A percentile compares a stretch with the other conserved stretches of the same genome.
Evolutionary conservation across 176 grass and related monocot genomes (phyloP).

Genomic region (Metroxylon sagu): DNA sequence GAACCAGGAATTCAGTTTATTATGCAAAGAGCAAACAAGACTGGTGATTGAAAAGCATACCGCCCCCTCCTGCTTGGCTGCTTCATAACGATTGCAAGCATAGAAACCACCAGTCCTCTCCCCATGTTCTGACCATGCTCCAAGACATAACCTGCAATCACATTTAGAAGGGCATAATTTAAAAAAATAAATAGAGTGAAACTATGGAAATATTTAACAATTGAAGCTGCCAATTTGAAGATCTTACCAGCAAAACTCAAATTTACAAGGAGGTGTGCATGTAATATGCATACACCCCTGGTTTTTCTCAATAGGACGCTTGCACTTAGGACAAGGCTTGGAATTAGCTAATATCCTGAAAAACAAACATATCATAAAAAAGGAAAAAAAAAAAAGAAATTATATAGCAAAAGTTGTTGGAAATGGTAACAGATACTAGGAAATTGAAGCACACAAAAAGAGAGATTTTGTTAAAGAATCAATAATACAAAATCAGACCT

Average conservation of each 20-base stretch:
- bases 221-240: conserved; percentile 2
- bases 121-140: conserved; percentile 10
- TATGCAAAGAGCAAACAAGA: conserved; percentile 8
- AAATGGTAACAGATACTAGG: too few relatives aligned
- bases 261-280: conserved; percentile 17
- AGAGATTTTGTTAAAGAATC: too few relatives aligned
- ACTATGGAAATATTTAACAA: conserved; percentile 13
- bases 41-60: neutral
- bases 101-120: neutral
- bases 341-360: conserved; percentile 25
- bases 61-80: conserved; percentile 15
- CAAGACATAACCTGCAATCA: conserved; percentile 51
- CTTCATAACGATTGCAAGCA: conserved; percentile 28
- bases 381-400: neutral
- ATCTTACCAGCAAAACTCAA: conserved; percentile 49
- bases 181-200: neutral
- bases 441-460: too few relatives aligned
- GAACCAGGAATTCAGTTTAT: too few relatives aligned
- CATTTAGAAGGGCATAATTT: conserved; percentile 5
- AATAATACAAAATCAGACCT: too few relatives aligned
- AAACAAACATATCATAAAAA: neutral
- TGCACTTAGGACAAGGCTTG: conserved; percentile 43
- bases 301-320: conserved; percentile 49
- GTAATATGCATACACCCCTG: conserved; percentile 50
- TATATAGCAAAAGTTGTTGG: too few relatives aligned